Evolutionary conservation across 495 filamentous ascomycete genomes (phyloP).

Genomic region (Sordaria brevicollis): DNA sequence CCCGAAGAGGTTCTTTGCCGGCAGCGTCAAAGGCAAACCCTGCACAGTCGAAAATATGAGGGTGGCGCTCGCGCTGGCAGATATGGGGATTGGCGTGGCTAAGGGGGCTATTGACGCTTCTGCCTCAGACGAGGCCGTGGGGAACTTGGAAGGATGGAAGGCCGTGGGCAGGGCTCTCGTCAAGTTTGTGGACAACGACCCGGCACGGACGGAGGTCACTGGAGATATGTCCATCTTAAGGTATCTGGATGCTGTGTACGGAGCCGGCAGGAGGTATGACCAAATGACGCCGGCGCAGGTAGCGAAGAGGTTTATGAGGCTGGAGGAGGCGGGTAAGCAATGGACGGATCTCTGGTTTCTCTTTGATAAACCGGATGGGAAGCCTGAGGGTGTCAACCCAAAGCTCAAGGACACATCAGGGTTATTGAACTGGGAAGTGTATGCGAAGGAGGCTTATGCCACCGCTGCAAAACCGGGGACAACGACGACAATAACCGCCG

Average conservation of each 20-base stretch:
- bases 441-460: constrained; percentile 25
- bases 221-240: constrained; percentile 42
- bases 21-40: constrained; percentile 26
- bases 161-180: constrained; percentile 18
- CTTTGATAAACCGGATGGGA: constrained; percentile 3
- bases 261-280: constrained; percentile 15
- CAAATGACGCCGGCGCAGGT: constrained; percentile 21
- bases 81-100: constrained; percentile 47
- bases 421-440: constrained; percentile 13
- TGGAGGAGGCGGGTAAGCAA: constrained; percentile 30
- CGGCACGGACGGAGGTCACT: constrained; percentile 31
- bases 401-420: constrained; percentile 3
- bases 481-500: constrained; percentile 19
- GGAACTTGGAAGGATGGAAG: background rate
- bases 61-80: constrained; percentile 46
- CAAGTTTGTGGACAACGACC: constrained; percentile 47
- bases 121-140: background rate
- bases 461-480: constrained; percentile 39
- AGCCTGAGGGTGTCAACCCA: background rate
- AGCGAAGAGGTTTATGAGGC: constrained; percentile 24
- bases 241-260: constrained; percentile 45
- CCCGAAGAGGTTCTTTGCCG: constrained; percentile 42
- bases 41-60: constrained; percentile 42
- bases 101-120: constrained; percentile 30
- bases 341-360: constrained; percentile 8